Conservation (phyloP, 2,329 filamentous ascomycete genomes). For the Talaromyces sp. region DNA sequence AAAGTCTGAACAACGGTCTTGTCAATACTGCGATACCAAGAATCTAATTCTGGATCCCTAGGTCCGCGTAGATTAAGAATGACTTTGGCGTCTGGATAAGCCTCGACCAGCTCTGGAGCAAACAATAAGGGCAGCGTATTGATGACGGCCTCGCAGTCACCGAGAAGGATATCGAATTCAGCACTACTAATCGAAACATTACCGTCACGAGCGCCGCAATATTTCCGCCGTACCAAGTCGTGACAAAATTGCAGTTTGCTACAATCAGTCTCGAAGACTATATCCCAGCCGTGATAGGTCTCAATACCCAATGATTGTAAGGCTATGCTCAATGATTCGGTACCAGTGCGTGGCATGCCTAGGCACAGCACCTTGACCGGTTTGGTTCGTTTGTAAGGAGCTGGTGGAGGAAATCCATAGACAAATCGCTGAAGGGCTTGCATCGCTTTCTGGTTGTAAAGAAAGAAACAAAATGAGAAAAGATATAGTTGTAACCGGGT, state of each 20-base stretch:
- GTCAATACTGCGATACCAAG: too few relatives aligned
- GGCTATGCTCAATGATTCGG: slow-evolving; percentile 26
- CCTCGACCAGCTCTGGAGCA: neutral
- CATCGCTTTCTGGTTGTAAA: too few relatives aligned
- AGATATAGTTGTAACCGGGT: too few relatives aligned
- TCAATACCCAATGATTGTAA: slow-evolving; percentile 25
- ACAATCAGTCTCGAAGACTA: slow-evolving; percentile 12
- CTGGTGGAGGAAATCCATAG: slow-evolving; percentile 13
- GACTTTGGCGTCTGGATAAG: slow-evolving; percentile 1
- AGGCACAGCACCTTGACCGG: slow-evolving; percentile 28
- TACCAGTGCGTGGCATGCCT: slow-evolving; percentile 28
- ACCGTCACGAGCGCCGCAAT: slow-evolving; percentile 11
- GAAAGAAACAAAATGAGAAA: too few relatives aligned
- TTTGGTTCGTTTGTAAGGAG: slow-evolving; percentile 9
- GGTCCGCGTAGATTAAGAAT: neutral
- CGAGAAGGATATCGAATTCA: neutral
- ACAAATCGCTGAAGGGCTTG: neutral
- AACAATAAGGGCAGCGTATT: neutral
- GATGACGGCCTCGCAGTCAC: neutral
- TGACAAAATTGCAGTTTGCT: slow-evolving; percentile 12
- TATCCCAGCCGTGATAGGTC: slow-evolving; percentile 27
- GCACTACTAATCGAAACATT: slow-evolving; percentile 9
- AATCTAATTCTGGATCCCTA: too few relatives aligned
- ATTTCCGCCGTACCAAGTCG: slow-evolving; percentile 15
- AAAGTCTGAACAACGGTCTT: too few relatives aligned